These are phyloP conservation scores for Vigna mungo DNA, from an alignment of 306 rosid species.

Conservation along the genomic window DNA sequence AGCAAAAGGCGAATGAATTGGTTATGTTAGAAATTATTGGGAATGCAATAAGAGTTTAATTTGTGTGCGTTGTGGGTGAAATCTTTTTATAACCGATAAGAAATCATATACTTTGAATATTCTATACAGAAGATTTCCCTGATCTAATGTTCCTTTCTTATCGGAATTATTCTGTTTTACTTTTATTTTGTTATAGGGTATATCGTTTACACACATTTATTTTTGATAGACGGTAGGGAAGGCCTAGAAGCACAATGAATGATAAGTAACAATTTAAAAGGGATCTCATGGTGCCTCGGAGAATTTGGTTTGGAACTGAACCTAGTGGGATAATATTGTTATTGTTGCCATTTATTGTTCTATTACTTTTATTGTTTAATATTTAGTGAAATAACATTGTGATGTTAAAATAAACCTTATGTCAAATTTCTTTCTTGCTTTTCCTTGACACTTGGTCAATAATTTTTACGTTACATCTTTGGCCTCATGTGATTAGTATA, in stretches of 20 bases:
- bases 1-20: neutral
- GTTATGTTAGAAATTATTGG: neutral
- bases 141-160: neutral
- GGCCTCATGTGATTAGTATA: neutral
- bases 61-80: neutral
- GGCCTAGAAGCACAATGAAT: neutral
- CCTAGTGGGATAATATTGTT: neutral
- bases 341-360: neutral
- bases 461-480: conserved; percentile 11
- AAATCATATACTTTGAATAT: neutral
- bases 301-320: neutral
- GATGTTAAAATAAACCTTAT: neutral
- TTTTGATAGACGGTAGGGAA: neutral
- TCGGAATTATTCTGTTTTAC: neutral
- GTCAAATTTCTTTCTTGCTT: neutral
- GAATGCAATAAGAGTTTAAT: neutral
- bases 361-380: neutral
- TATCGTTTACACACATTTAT: neutral
- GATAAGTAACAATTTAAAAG: neutral
- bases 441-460: neutral
- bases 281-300: neutral
- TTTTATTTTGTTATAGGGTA: neutral
- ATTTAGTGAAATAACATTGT: neutral
- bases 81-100: no score
- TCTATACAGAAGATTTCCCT: neutral